Evolutionary conservation across 306 rosid genomes (phyloP), one percentile per base, ranked within the genome.

Genomic region (Quercus ilex): DNA sequence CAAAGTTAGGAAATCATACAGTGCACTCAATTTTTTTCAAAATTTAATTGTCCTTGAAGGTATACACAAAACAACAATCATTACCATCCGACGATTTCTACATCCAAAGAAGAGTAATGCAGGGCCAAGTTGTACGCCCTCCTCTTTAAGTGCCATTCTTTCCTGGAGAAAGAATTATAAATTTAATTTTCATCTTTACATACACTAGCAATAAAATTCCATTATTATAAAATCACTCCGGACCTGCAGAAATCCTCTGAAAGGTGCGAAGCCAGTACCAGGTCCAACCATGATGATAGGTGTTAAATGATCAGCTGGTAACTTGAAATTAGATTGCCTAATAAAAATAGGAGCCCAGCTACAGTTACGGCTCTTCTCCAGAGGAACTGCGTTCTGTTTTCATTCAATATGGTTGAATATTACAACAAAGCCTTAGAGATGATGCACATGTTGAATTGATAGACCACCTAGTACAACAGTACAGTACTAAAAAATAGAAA

Each of bases 201-300:
- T 41, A 38, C 55, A 71, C n/a, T 15, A 53, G 19, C 17, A 20
- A 58, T 9, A 35, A 51, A 30, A 82, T 21, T 12, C 21, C 46
- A 72, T 55, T 23, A 60, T 41, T 11, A 77, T 71, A 80, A 41
- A 81, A 53, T 73, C 21, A 78, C 60, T 77, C 67, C 81, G 49
- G 46, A 95, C 99, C 98, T 96, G 99, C 49, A 96, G 80, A 86
- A 96, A 96, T 58, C 99, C 99, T 83, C 99, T 85, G 89, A 96
- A 96, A 83, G 99, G 99, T 49, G 99, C 99, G 55, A 96, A 86
- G 72, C 99, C 99, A 6, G 99, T 96, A 79, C 99, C 99, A 83
- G 99, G 99, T 52, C 99, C 99, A 84, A 96, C 77, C 99, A 96
- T 90, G 75, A 96, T 81, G 79, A 93, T 35, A 20, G 99, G 97